A percentile compares a stretch with the other conserved stretches of the same genome.
Evolutionary conservation across 2,329 filamentous ascomycete genomes (phyloP).

Genomic region (Alternaria panax): DNA sequence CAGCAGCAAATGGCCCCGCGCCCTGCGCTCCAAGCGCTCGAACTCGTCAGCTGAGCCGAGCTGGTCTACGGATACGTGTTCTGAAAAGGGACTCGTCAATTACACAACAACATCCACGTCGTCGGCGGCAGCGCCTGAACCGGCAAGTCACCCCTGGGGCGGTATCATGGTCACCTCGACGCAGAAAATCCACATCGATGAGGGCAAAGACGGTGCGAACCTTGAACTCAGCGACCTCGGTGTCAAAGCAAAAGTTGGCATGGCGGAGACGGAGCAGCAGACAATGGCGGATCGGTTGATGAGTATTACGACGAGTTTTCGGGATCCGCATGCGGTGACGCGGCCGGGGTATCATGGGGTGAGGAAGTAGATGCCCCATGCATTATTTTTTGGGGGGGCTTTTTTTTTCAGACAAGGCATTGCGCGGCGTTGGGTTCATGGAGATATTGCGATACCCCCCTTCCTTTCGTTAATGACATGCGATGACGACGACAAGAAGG

Average conservation of each 20-base stretch:
- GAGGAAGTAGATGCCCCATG: conserved; percentile 19
- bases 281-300: conserved; percentile 52
- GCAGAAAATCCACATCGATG: conserved; percentile 44
- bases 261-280: conserved; percentile 50
- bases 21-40: conserved; percentile 18
- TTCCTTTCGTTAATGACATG: background rate
- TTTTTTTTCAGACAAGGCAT: background rate
- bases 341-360: conserved; percentile 12
- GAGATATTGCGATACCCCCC: background rate
- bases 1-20: conserved; percentile 25
- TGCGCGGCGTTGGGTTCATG: background rate
- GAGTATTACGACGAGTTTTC: conserved; percentile 41
- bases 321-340: conserved; percentile 31
- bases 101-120: conserved; percentile 5
- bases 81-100: conserved; percentile 41
- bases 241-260: conserved; percentile 38
- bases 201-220: conserved; percentile 26
- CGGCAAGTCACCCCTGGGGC: conserved; percentile 38
- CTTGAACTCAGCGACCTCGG: conserved; percentile 46
- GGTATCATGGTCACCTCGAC: conserved; percentile 51
- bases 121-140: conserved; percentile 4
- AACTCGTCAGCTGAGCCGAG: conserved; percentile 19
- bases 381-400: too few relatives aligned
- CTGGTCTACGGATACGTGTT: conserved; percentile 37
- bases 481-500: background rate